Evolutionary conservation across 345 rosid species (phyloP).

Genomic region (Ceriops tagal): DNA sequence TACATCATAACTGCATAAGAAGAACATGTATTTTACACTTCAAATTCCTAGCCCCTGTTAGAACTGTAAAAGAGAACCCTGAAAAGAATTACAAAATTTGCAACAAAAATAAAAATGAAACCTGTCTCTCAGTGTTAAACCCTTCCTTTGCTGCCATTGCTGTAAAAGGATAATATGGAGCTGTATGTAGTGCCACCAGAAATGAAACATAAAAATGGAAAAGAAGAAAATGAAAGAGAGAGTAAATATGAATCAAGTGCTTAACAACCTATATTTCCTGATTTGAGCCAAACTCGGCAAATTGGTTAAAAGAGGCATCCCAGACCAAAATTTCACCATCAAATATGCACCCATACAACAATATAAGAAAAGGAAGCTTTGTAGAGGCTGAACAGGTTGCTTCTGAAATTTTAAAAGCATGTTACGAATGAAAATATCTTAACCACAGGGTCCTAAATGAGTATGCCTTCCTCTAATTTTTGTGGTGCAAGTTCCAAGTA

Average conservation of each 20-base stretch:
- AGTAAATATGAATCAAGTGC: slow-evolving; percentile 3
- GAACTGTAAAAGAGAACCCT: slow-evolving; percentile 3
- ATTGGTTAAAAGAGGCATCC: slow-evolving; percentile 79
- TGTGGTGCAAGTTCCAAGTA: background rate
- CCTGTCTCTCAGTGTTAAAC: slow-evolving; percentile 83
- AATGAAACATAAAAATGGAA: background rate
- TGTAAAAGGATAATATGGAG: slow-evolving; percentile 29
- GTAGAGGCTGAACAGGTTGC: background rate
- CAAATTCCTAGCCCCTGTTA: background rate
- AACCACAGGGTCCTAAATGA: background rate
- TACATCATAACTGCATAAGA: slow-evolving; percentile 87
- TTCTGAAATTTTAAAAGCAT: background rate
- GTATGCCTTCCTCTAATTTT: background rate
- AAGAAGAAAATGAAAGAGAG: slow-evolving; percentile 1
- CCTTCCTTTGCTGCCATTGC: slow-evolving; percentile 93
- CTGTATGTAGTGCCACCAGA: slow-evolving; percentile 3
- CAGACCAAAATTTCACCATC: slow-evolving; percentile 98
- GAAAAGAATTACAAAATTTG: background rate
- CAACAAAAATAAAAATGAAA: slow-evolving; percentile 24
- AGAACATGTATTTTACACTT: slow-evolving; percentile 21
- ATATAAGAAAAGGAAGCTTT: slow-evolving; percentile 9
- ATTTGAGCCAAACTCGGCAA: slow-evolving; percentile 96
- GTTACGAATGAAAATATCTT: background rate
- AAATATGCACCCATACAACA: slow-evolving; percentile 71
- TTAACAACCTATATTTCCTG: slow-evolving; percentile 89